Evolutionary conservation across 1,284 basidiomycete genomes (phyloP).

Genomic region (Coniferiporia weirii): DNA sequence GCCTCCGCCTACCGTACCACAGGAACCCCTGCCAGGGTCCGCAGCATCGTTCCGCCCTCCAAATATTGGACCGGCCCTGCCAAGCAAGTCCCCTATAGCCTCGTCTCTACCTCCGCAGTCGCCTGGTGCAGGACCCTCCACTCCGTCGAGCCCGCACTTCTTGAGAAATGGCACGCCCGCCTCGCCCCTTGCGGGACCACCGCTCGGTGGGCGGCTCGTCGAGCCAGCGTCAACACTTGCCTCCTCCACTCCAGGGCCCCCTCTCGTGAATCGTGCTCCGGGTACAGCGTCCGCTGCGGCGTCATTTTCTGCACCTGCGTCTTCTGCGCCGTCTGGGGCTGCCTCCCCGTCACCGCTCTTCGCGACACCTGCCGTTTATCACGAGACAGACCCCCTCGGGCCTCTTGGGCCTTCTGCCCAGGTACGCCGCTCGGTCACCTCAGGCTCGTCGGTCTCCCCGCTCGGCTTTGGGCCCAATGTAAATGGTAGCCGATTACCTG

Average conservation of each 20-base stretch:
- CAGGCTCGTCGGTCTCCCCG: conserved; percentile 2
- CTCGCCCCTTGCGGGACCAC: conserved; percentile 36
- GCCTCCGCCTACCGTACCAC: conserved; percentile 4
- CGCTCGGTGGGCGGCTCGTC: conserved; percentile 57
- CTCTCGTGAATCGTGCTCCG: background rate
- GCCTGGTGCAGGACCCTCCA: conserved; percentile 48
- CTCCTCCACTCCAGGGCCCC: conserved; percentile 28
- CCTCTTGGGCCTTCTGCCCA: conserved; percentile 12
- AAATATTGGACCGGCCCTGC: conserved; percentile 5
- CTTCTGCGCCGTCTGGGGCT: conserved; percentile 6
- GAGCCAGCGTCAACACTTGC: conserved; percentile 76
- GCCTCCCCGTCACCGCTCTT: background rate
- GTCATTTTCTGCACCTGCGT: background rate
- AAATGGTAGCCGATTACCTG: conserved; percentile 5
- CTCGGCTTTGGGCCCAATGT: background rate
- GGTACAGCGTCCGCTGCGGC: conserved; percentile 5
- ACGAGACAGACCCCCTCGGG: conserved; percentile 14
- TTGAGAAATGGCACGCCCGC: conserved; percentile 13
- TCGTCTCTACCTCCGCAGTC: conserved; percentile 38
- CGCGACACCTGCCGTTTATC: conserved; percentile 4
- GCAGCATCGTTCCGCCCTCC: conserved; percentile 15
- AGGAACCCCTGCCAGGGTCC: conserved; percentile 1
- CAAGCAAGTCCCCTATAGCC: conserved; percentile 17
- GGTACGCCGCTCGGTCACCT: conserved; percentile 5
- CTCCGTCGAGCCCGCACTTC: conserved; percentile 19